Conservation (phyloP, 2,329 filamentous ascomycete species). For the Tolypocladium tropicale region DNA sequence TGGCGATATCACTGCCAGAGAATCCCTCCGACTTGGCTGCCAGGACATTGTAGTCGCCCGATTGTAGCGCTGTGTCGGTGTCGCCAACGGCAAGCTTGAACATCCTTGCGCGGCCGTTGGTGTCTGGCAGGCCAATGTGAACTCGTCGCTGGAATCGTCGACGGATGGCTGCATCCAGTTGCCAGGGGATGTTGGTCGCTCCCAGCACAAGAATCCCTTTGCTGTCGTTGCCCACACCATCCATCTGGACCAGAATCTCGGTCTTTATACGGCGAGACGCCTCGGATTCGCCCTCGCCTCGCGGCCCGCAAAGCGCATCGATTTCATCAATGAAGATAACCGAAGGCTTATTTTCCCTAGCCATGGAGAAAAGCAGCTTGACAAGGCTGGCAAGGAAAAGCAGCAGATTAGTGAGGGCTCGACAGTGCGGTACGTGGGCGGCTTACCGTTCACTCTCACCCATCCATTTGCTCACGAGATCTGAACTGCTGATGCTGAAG, state of each 20-base stretch:
- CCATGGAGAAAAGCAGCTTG: conserved; percentile 95
- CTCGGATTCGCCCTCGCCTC: conserved; percentile 92
- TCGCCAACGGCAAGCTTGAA: conserved; percentile 91
- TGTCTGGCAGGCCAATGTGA: conserved; percentile 86
- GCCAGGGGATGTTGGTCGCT: conserved; percentile 98
- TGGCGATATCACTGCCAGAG: conserved; percentile 90
- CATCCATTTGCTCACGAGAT: conserved; percentile 99
- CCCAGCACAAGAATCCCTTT: conserved; percentile 90
- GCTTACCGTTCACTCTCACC: conserved; percentile 88
- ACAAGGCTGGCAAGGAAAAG: conserved; percentile 54
- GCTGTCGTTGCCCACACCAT: conserved; percentile 92
- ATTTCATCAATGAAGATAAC: conserved; percentile 99
- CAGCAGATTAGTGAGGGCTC: conserved; percentile 9
- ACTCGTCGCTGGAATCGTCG: conserved; percentile 93
- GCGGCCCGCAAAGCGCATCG: conserved; percentile 87
- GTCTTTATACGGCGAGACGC: conserved; percentile 97
- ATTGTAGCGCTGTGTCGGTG: conserved; percentile 75
- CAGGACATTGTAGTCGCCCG: conserved; percentile 69
- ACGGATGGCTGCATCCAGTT: conserved; percentile 90
- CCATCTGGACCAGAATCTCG: conserved; percentile 97
- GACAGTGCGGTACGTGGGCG: no score
- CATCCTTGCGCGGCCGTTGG: conserved; percentile 81
- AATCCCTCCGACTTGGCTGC: conserved; percentile 84
- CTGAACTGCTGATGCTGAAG: conserved; percentile 95
- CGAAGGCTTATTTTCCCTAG: conserved; percentile 91